phyloP scores from a whole-genome alignment of 768 basidiomycete species.

The Boletus subcaerulescens region DNA sequence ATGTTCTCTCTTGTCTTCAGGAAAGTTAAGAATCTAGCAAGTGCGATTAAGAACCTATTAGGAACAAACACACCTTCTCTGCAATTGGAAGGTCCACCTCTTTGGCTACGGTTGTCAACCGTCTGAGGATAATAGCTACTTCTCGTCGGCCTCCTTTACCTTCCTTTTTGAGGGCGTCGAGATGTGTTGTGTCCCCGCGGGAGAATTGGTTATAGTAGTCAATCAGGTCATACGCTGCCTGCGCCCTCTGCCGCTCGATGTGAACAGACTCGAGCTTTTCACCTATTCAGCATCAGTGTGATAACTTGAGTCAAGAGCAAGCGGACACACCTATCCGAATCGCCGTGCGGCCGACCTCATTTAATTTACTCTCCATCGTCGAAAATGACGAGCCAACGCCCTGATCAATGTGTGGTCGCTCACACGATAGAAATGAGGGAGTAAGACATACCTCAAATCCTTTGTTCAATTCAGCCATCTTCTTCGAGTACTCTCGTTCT shows the following conservation, averaged over 20 bases:
- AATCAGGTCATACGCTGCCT: slow-evolving; percentile 91
- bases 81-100: slow-evolving; percentile 87
- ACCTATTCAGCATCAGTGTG: slow-evolving; percentile 43
- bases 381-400: slow-evolving; percentile 84
- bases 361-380: slow-evolving; percentile 88
- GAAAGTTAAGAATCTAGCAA: not conserved
- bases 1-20: slow-evolving; percentile 82
- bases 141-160: slow-evolving; percentile 86
- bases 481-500: slow-evolving; percentile 92
- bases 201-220: slow-evolving; percentile 93
- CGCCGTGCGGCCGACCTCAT: slow-evolving; percentile 90
- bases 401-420: slow-evolving; percentile 38
- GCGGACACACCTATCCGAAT: slow-evolving; percentile 74
- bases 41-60: not conserved
- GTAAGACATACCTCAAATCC: slow-evolving; percentile 79
- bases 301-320: not conserved
- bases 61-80: slow-evolving; percentile 58
- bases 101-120: slow-evolving; percentile 84
- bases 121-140: slow-evolving; percentile 81
- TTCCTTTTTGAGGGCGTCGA: slow-evolving; percentile 80
- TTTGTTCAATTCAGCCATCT: slow-evolving; percentile 87
- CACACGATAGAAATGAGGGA: not conserved
- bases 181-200: slow-evolving; percentile 68
- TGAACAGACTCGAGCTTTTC: slow-evolving; percentile 96
- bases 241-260: slow-evolving; percentile 86